These are phyloP conservation scores for Fusarium sp. DNA, from an alignment of 2,329 filamentous ascomycete species.

Conservation along the genomic window DNA sequence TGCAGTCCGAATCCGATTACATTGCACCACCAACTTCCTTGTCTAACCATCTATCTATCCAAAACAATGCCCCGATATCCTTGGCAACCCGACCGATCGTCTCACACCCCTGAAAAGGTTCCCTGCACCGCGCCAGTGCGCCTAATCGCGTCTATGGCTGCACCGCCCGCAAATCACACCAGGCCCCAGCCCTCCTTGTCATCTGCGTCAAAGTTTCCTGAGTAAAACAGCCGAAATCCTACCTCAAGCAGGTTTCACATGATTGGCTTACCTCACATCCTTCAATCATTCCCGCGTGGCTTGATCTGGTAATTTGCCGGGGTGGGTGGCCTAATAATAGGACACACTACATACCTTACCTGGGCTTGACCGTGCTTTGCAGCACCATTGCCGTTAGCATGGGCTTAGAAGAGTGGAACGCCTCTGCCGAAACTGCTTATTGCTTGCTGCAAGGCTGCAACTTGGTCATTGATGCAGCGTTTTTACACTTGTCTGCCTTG, in stretches of 20 bases:
- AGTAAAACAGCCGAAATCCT: slow-evolving; percentile 31
- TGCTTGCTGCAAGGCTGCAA: slow-evolving; percentile 45
- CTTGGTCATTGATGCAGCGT: slow-evolving; percentile 14
- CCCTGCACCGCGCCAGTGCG: slow-evolving; percentile 46
- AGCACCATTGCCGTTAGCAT: slow-evolving; percentile 20
- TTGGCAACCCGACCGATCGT: slow-evolving; percentile 31
- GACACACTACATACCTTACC: slow-evolving; percentile 13
- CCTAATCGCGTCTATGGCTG: slow-evolving; percentile 44
- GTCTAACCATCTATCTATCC: background rate
- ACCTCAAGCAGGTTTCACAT: slow-evolving; percentile 6
- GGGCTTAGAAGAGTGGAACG: slow-evolving; percentile 25
- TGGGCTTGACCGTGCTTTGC: slow-evolving; percentile 8
- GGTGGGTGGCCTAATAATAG: slow-evolving; percentile 42
- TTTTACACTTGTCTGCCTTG: slow-evolving; percentile 42
- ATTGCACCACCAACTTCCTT: background rate
- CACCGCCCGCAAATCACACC: slow-evolving; percentile 45
- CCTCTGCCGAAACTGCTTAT: slow-evolving; percentile 25
- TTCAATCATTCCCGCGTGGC: slow-evolving; percentile 26
- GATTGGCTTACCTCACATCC: slow-evolving; percentile 30
- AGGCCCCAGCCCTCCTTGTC: slow-evolving; percentile 33
- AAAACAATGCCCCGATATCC: slow-evolving; percentile 16
- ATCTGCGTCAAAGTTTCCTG: slow-evolving; percentile 23
- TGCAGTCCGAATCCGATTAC: background rate
- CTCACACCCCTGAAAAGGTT: slow-evolving; percentile 30
- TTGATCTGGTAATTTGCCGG: slow-evolving; percentile 34